Base-by-base conservation (phyloP, 1,284 basidiomycete species). In the Entoloma clypeatum region DNA sequence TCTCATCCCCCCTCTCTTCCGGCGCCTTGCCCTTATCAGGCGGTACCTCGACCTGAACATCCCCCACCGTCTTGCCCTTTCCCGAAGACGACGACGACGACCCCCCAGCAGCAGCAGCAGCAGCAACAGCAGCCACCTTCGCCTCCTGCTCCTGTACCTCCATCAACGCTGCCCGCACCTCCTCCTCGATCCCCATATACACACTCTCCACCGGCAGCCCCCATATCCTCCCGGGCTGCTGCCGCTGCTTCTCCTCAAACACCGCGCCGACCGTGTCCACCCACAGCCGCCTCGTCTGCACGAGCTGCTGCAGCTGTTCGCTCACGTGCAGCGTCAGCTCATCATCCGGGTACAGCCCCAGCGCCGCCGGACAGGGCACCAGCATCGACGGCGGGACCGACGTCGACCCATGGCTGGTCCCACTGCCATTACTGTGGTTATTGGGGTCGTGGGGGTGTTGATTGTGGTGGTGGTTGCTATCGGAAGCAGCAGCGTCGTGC, bases 121-220 rank as follows among this genome's bases (percentile, higher is more conserved):
- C n/a, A n/a, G n/a, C n/a, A n/a, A n/a, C n/a, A n/a, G n/a, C n/a
- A n/a, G n/a, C n/a, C n/a, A n/a, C n/a, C n/a, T n/a, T n/a, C n/a
- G n/a, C n/a, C n/a, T n/a, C n/a, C 40, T 40, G 40, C 38, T 43
- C 41, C 35, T 45, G 27, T 10, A 23, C 13, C 37, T 31, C 31
- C 37, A 43, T 41, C 22, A 63, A 39, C 38, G 65, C 49, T 23
- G 60, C 63, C 44, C 62, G 58, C 10, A 79, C 72, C 48, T 81
- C 81, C 44, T 80, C 80, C 7, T 85, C 84, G 33, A 91, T 62
- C 9, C 82, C 89, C 42, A 75, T 72, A 57, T 76, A 94, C 2
- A 92, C 64, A 59, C 86, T 92, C 62, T 67, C 68, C 58, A 65
- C 62, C 2, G 91, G 89, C 18, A 92, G 65, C 7, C 87, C 88